Conservation (phyloP, 129 eudicot genomes). For the Helichrysum umbraculigerum region DNA sequence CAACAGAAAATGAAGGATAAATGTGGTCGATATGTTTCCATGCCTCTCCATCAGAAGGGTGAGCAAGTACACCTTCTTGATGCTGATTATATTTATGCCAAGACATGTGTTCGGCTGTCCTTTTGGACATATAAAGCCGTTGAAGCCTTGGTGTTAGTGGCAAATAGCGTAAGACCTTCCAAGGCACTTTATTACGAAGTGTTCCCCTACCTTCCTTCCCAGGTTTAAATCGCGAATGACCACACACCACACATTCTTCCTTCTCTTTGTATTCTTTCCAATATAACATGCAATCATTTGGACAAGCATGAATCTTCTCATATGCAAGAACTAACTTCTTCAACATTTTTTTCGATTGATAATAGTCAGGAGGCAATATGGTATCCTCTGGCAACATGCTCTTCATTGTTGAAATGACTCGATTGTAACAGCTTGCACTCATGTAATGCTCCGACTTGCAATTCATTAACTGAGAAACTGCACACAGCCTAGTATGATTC, state of each 20-base stretch:
- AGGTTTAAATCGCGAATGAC: neutral
- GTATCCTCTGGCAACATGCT: neutral
- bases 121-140: neutral
- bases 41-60: no score
- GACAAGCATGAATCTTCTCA: neutral
- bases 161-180: neutral
- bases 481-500: neutral
- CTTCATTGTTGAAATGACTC: neutral
- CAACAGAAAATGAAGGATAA: no score
- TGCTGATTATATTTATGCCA: conserved; percentile 6
- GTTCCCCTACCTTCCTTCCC: no score
- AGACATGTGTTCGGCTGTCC: neutral
- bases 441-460: neutral
- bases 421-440: neutral
- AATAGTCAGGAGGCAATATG: neutral
- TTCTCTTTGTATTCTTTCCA: neutral
- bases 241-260: neutral
- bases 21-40: no score
- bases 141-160: conserved; percentile 7
- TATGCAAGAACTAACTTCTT: neutral
- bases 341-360: neutral
- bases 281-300: neutral
- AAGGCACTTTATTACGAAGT: no score
- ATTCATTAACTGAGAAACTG: neutral
- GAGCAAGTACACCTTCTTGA: neutral